These are phyloP conservation scores for Vigna reflexopilosa DNA, from an alignment of 306 rosid species.

Conservation along the genomic window DNA sequence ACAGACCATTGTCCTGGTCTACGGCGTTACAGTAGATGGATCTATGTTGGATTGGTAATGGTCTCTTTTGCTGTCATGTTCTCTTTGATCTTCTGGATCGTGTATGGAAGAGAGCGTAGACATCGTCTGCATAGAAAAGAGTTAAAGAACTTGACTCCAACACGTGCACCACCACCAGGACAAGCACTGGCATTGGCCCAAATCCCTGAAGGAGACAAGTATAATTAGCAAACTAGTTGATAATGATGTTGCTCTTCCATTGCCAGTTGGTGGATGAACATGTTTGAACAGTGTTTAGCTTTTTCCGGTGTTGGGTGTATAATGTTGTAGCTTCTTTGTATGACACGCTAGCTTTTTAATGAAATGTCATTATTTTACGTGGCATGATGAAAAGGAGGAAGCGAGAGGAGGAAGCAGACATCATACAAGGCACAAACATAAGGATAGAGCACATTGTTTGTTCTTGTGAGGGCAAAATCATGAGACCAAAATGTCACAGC, in stretches of 20 bases:
- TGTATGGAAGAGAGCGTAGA: conserved; percentile 79
- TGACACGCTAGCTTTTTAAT: conserved; percentile 1
- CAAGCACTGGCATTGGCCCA: conserved; percentile 16
- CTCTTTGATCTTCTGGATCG: conserved; percentile 86
- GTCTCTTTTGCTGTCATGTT: conserved; percentile 79
- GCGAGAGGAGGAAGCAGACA: not conserved
- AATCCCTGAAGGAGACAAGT: conserved; percentile 35
- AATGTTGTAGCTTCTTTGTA: conserved; percentile 23
- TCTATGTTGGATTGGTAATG: conserved; percentile 74
- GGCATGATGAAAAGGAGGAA: not conserved
- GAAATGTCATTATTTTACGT: conserved; percentile 26
- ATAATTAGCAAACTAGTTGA: conserved; percentile 32
- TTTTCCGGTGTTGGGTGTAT: conserved; percentile 19
- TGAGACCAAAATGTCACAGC: conserved; percentile 1
- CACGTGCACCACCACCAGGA: conserved; percentile 3
- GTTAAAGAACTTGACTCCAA: conserved; percentile 47
- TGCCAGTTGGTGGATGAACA: conserved; percentile 22
- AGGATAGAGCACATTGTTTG: conserved; percentile 6
- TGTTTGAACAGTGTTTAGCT: conserved; percentile 35
- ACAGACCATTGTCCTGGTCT: conserved; percentile 74
- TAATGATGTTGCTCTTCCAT: conserved; percentile 32
- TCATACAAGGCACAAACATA: not conserved
- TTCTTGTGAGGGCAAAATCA: not conserved
- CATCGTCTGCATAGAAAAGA: conserved; percentile 65
- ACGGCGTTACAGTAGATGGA: conserved; percentile 56